Conservation (phyloP, 768 basidiomycete species). For the Galerina sulciceps region DNA sequence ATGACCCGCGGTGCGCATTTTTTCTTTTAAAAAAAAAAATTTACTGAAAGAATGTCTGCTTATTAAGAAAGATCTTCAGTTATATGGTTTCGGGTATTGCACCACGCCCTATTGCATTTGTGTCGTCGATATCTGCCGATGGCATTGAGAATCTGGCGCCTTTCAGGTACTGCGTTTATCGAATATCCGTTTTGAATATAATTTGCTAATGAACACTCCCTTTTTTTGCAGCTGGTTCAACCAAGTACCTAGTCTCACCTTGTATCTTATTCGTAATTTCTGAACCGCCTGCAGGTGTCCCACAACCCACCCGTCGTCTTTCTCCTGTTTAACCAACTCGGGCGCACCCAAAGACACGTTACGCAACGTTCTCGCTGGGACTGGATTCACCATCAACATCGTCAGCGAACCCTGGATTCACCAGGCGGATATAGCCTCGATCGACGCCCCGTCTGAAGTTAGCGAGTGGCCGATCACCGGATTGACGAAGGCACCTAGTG, state of each 20-base stretch:
- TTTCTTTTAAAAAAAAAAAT: too few species aligned
- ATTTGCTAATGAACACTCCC: too few species aligned
- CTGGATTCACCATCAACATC: conserved; percentile 74
- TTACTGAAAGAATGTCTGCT: not conserved
- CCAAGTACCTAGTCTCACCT: conserved; percentile 36
- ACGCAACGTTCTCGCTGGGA: conserved; percentile 64
- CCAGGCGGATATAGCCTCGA: conserved; percentile 54
- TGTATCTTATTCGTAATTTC: not conserved
- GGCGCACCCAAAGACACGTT: conserved; percentile 57
- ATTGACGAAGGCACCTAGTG: conserved; percentile 59
- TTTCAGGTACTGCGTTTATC: conserved; percentile 38
- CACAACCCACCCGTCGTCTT: conserved; percentile 63
- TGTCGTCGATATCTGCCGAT: conserved; percentile 57
- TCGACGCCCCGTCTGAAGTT: conserved; percentile 54
- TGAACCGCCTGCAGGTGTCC: conserved; percentile 40
- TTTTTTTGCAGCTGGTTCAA: conserved; percentile 45
- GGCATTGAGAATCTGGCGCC: conserved; percentile 66
- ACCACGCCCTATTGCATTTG: conserved; percentile 73
- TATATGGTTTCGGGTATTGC: conserved; percentile 62
- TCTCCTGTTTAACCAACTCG: conserved; percentile 40
- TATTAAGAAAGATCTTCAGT: not conserved
- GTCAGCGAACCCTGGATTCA: conserved; percentile 73
- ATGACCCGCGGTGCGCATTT: conserved; percentile 36
- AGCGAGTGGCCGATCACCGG: conserved; percentile 69
- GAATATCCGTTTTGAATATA: not conserved